Conservation (phyloP, 1,139 yeast genomes). For the Debaryomyces nepalensis region DNA sequence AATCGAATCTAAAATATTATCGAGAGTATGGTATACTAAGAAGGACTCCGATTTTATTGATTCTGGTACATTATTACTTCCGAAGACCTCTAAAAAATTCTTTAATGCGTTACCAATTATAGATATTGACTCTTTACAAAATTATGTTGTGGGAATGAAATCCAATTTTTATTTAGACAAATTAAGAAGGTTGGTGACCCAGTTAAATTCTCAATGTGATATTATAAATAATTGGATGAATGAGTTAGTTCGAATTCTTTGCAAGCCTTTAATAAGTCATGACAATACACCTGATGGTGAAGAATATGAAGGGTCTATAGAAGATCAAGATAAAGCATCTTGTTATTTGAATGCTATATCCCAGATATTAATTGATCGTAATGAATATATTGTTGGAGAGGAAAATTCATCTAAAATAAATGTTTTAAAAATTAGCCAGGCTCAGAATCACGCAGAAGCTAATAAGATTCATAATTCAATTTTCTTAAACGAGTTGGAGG, state of each 20-base stretch:
- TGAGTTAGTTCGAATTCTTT: slow-evolving; percentile 49
- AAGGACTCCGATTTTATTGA: slow-evolving; percentile 26
- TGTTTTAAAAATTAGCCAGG: slow-evolving; percentile 30
- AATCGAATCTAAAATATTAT: slow-evolving; percentile 29
- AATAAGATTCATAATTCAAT: slow-evolving; percentile 32
- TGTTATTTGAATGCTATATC: slow-evolving; percentile 67
- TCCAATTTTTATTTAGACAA: slow-evolving; percentile 26
- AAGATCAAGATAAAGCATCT: slow-evolving; percentile 73
- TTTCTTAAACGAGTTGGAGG: slow-evolving; percentile 37
- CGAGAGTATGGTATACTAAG: slow-evolving; percentile 27
- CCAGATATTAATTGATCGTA: slow-evolving; percentile 59
- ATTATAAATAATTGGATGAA: slow-evolving; percentile 60
- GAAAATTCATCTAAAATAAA: slow-evolving; percentile 27
- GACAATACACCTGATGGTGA: slow-evolving; percentile 67
- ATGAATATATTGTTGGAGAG: slow-evolving; percentile 33
- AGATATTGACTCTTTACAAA: slow-evolving; percentile 21
- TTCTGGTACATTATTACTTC: slow-evolving; percentile 36
- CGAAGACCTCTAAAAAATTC: slow-evolving; percentile 42
- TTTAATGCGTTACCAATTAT: slow-evolving; percentile 38
- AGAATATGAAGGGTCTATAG: slow-evolving; percentile 75
- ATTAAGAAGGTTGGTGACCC: slow-evolving; percentile 29
- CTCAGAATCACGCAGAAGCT: slow-evolving; percentile 29
- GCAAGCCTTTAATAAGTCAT: slow-evolving; percentile 48
- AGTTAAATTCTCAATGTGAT: slow-evolving; percentile 61
- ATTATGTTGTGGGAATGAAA: slow-evolving; percentile 27